Evolutionary conservation across 495 filamentous ascomycete species (phyloP).

Genomic region (Margaritispora aquatica): DNA sequence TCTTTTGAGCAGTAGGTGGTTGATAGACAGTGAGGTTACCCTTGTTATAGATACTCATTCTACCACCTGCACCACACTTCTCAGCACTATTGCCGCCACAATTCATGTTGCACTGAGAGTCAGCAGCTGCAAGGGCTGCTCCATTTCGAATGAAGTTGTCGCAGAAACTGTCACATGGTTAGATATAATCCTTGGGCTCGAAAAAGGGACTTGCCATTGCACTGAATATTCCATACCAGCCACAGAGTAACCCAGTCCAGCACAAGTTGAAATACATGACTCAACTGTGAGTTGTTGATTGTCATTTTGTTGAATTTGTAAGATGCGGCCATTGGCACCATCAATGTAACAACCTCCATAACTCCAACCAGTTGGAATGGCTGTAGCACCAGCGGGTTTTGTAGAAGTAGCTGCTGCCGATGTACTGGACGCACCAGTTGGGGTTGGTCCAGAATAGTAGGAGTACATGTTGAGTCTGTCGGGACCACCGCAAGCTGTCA

Average conservation of each 20-base stretch:
- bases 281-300: constrained; percentile 36
- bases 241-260: constrained; percentile 42
- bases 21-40: constrained; percentile 6
- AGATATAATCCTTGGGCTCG: no score
- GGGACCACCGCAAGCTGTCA: background rate
- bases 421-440: background rate
- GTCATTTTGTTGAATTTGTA: constrained; percentile 2
- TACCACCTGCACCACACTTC: constrained; percentile 41
- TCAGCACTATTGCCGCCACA: constrained; percentile 37
- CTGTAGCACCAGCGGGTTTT: constrained; percentile 29
- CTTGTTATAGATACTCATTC: constrained; percentile 44
- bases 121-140: constrained; percentile 22
- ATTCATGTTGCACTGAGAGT: constrained; percentile 45
- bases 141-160: constrained; percentile 25
- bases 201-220: constrained; percentile 11
- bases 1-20: constrained; percentile 20
- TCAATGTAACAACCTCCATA: constrained; percentile 20
- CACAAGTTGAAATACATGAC: constrained; percentile 50
- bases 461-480: constrained; percentile 2
- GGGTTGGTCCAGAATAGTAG: background rate
- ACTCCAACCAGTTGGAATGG: constrained; percentile 13
- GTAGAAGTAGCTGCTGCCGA: constrained; percentile 13
- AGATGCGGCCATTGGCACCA: constrained; percentile 2
- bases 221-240: constrained; percentile 45
- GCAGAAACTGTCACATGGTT: constrained; percentile 29